Conservation (phyloP, 345 rosid species). For the Xanthoceras sorbifolium region DNA sequence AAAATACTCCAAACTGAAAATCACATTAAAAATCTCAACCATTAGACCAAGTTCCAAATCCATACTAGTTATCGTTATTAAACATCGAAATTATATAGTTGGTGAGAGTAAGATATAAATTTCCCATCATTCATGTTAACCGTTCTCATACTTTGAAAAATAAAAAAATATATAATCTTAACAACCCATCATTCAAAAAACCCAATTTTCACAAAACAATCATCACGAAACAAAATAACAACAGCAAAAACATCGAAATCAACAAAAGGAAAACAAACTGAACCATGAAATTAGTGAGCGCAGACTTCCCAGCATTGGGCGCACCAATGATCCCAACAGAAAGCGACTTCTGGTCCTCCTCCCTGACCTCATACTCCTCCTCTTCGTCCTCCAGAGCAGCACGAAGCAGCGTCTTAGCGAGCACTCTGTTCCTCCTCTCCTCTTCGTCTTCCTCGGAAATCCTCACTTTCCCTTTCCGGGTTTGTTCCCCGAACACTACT, state of each 20-base stretch:
- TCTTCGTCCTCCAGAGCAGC: conserved; percentile 67
- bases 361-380: conserved; percentile 62
- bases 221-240: background rate
- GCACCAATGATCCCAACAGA: conserved; percentile 93
- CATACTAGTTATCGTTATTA: background rate
- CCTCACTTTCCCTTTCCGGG: conserved; percentile 34
- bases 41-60: background rate
- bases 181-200: background rate
- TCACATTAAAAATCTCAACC: background rate
- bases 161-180: background rate
- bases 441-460: conserved; percentile 42
- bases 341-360: conserved; percentile 94
- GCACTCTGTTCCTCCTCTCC: conserved; percentile 51
- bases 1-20: background rate
- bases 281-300: conserved; percentile 85
- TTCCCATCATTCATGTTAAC: background rate
- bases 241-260: background rate
- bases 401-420: conserved; percentile 73
- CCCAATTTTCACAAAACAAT: background rate
- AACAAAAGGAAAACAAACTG: conserved; percentile 7
- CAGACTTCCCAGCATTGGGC: conserved; percentile 93
- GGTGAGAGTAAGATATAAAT: background rate
- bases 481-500: conserved; percentile 48
- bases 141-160: background rate
- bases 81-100: background rate